Evolutionary conservation across 2,329 filamentous ascomycete species (phyloP).

Genomic region (Colletotrichum ledebouriae): DNA sequence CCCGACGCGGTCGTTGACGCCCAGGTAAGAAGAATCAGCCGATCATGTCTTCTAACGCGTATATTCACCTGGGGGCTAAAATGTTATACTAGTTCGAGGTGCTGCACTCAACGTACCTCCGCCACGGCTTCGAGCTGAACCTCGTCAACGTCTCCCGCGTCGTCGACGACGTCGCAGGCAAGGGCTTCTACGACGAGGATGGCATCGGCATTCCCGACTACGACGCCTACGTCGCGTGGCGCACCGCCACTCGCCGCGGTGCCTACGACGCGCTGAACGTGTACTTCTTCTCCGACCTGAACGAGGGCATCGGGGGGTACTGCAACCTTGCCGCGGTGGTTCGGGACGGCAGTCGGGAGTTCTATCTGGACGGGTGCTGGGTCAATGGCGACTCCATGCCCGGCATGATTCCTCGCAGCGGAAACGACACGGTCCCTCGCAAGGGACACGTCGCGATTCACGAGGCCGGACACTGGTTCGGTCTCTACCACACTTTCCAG

Average conservation of each 20-base stretch:
- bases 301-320: constrained; percentile 28
- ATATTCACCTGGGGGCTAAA: neutral
- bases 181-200: constrained; percentile 29
- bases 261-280: constrained; percentile 58
- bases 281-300: constrained; percentile 55
- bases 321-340: constrained; percentile 57
- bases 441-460: constrained; percentile 52
- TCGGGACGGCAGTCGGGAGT: constrained; percentile 49
- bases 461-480: constrained; percentile 64
- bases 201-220: constrained; percentile 32
- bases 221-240: constrained; percentile 35
- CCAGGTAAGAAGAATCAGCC: constrained; percentile 16
- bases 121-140: constrained; percentile 30
- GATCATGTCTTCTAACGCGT: too few species aligned
- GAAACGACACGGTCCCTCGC: constrained; percentile 43
- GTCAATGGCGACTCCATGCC: constrained; percentile 54
- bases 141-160: constrained; percentile 38
- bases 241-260: constrained; percentile 57
- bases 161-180: constrained; percentile 33
- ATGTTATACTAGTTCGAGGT: constrained; percentile 24
- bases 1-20: constrained; percentile 25
- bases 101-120: constrained; percentile 31
- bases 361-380: constrained; percentile 57
- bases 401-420: constrained; percentile 52
- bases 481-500: constrained; percentile 62